Evolutionary conservation across 306 rosid genomes (phyloP), one percentile per base, ranked within the genome.

Genomic region (Citrullus amarus): DNA sequence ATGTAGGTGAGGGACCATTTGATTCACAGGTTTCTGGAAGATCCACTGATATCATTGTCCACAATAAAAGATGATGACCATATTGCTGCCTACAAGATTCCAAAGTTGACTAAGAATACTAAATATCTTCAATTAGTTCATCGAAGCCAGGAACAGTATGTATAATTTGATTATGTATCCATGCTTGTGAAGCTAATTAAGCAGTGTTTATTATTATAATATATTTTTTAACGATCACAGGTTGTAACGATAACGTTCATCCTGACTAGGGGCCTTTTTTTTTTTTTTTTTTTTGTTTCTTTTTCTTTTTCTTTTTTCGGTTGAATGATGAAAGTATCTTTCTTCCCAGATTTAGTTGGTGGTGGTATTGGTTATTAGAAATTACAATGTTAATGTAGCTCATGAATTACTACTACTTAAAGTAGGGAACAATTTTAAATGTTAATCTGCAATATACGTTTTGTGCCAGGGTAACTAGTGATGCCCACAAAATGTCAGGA

Each of bases 61-160:
- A 83, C 92, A 20, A 83, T 92, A 77, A 95, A 91, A 84, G 97
- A 95, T 81, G 98, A 95, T 85, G 97, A 89, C 72, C 93, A 78
- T 78, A 90, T 95, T 78, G 95, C 87, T 60, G 98, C 91, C 53
- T 95, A 91, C 91, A 89, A 86, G 88, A 85, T 89, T 87, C 88
- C 86, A 22, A 95, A 91, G 89, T 85, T 79, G 57, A 87, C 80
- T 55, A 92, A 91, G 81, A 90, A 85, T 79, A 82, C 88, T 9
- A 95, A 89, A 85, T 89, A 92, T 90, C 87, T 95, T 76, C 97
- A 95, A 88, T 81, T 92, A 86, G 80, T 92, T 75, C 98, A 92
- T 80, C 96, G 96, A 66, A 92, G 80, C 32, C 84, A 88, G 82
- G 97, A 91, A 78, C 94, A 84, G 98, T 93, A 91, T 65, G 97